Conservation (phyloP, 2,329 filamentous ascomycete genomes). For the Alternaria sp. region DNA sequence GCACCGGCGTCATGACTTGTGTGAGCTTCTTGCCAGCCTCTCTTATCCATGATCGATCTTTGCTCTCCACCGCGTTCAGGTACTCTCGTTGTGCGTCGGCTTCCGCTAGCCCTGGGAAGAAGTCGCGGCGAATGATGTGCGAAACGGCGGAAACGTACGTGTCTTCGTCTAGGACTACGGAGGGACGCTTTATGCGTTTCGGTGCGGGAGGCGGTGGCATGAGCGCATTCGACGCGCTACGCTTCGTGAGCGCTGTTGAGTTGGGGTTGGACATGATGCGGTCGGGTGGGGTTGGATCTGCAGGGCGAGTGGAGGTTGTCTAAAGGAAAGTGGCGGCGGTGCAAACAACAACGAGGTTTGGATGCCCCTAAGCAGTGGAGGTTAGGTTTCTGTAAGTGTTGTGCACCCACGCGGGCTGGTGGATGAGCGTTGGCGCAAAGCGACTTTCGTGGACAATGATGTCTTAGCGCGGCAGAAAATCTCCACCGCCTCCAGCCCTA, state of each 20-base stretch:
- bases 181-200: conserved; percentile 91
- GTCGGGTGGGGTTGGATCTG: not conserved
- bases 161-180: conserved; percentile 89
- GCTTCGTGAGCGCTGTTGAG: conserved; percentile 71
- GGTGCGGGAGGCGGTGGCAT: conserved; percentile 87
- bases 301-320: not conserved
- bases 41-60: conserved; percentile 83
- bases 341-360: not conserved
- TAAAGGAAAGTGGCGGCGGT: not conserved
- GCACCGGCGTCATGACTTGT: conserved; percentile 82
- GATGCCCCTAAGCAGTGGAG: no score
- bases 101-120: conserved; percentile 90
- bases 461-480: conserved; percentile 28
- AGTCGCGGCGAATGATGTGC: conserved; percentile 94
- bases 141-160: conserved; percentile 89
- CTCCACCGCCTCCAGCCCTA: conserved; percentile 44
- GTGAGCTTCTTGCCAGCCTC: conserved; percentile 69
- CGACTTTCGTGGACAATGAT: conserved; percentile 10
- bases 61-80: conserved; percentile 85
- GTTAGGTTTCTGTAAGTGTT: not conserved
- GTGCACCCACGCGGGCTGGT: not conserved
- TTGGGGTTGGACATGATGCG: conserved; percentile 37
- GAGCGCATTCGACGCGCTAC: conserved; percentile 68
- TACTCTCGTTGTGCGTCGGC: conserved; percentile 90
- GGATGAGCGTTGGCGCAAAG: conserved; percentile 17